These are phyloP conservation scores for Colletotrichum eremochloae DNA, from an alignment of 2,329 filamentous ascomycete genomes.

Conservation along the genomic window DNA sequence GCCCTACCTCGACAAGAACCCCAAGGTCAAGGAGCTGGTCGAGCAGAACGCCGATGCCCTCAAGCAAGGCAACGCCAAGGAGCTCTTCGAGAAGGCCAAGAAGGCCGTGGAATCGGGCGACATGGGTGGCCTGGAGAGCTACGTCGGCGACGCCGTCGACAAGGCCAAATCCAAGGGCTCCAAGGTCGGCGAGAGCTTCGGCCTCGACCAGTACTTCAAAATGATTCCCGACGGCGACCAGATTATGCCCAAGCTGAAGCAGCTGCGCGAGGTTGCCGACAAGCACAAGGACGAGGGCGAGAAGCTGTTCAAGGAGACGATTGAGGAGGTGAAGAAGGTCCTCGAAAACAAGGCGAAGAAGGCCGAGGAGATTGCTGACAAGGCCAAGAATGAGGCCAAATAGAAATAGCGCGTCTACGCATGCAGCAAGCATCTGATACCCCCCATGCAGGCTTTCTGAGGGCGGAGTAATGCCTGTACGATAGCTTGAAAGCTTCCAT, in stretches of 20 bases:
- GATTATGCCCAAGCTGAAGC: conserved; percentile 74
- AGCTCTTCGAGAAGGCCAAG: conserved; percentile 74
- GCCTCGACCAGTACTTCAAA: conserved; percentile 73
- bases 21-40: conserved; percentile 79
- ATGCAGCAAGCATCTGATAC: not conserved
- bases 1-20: conserved; percentile 81
- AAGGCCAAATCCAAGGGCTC: conserved; percentile 69
- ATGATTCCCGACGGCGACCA: conserved; percentile 74
- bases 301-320: conserved; percentile 76
- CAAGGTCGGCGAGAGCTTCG: conserved; percentile 54
- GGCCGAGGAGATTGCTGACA: conserved; percentile 70
- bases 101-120: conserved; percentile 73
- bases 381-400: conserved; percentile 64
- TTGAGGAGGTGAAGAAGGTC: conserved; percentile 75
- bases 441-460: not conserved
- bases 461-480: not conserved
- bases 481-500: not conserved
- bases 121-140: conserved; percentile 69
- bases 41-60: conserved; percentile 78
- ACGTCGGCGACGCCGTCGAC: conserved; percentile 66
- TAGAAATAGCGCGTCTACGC: conserved; percentile 42
- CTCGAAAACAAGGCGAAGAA: conserved; percentile 70
- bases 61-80: conserved; percentile 74
- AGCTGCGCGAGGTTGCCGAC: conserved; percentile 74
- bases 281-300: conserved; percentile 79